phyloP scores from a whole-genome alignment of 2,329 filamentous ascomycete species.

The Daldinia eschscholtzii region DNA sequence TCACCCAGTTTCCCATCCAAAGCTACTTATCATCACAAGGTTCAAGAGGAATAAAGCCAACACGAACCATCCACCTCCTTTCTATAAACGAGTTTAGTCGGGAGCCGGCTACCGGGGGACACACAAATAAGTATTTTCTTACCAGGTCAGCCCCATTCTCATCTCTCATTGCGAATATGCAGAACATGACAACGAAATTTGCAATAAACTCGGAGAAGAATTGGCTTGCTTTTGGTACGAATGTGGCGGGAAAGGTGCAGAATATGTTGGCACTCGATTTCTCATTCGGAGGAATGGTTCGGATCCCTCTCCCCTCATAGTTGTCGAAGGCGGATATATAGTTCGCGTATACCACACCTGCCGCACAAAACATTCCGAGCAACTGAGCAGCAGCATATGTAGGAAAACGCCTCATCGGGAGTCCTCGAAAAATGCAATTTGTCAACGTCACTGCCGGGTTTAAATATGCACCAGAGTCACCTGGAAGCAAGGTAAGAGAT shows the following conservation, averaged over 20 bases:
- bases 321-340: conserved; percentile 5
- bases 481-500: not conserved
- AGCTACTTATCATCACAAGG: conserved; percentile 79
- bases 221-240: conserved; percentile 74
- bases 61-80: conserved; percentile 68
- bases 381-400: conserved; percentile 75
- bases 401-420: conserved; percentile 77
- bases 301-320: conserved; percentile 5
- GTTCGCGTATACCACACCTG: conserved; percentile 8
- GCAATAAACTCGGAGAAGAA: conserved; percentile 81
- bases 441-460: conserved; percentile 79
- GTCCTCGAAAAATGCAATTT: conserved; percentile 75
- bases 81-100: conserved; percentile 53
- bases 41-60: conserved; percentile 78
- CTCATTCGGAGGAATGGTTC: conserved; percentile 56
- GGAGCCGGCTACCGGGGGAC: no score
- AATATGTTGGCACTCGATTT: conserved; percentile 78
- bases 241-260: conserved; percentile 73
- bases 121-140: not conserved
- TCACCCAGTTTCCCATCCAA: conserved; percentile 78
- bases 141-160: conserved; percentile 57
- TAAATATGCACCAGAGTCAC: conserved; percentile 68
- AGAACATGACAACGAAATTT: conserved; percentile 75
- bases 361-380: conserved; percentile 69
- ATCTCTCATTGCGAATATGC: conserved; percentile 75